Conservation (phyloP, 371 early-diverging fungal genomes). For the Apophysomyces trapeziformis region DNA sequence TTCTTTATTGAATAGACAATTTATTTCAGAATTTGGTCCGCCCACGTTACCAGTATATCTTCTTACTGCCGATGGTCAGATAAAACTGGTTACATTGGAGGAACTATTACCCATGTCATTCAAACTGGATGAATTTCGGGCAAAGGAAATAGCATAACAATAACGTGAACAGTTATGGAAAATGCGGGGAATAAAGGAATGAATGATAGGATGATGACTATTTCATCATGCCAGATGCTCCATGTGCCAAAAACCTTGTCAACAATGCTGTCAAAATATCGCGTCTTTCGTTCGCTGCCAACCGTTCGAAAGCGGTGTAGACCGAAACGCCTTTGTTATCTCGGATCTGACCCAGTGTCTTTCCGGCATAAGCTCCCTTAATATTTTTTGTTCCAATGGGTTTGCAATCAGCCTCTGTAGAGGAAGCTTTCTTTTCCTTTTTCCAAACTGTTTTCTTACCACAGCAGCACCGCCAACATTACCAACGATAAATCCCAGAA, state of each 20-base stretch:
- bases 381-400: not conserved
- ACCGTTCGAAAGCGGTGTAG: slow-evolving; percentile 48
- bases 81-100: slow-evolving; percentile 46
- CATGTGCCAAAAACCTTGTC: slow-evolving; percentile 42
- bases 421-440: not conserved
- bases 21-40: slow-evolving; percentile 76
- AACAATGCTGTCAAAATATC: slow-evolving; percentile 46
- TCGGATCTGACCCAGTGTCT: slow-evolving; percentile 31
- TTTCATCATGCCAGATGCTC: slow-evolving; percentile 51
- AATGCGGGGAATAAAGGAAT: not conserved
- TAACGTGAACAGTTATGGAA: no score
- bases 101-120: slow-evolving; percentile 72
- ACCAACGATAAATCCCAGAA: slow-evolving; percentile 39
- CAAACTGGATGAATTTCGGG: slow-evolving; percentile 50
- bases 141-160: not conserved
- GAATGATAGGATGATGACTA: slow-evolving; percentile 5
- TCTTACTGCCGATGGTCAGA: slow-evolving; percentile 59
- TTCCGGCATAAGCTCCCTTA: slow-evolving; percentile 35
- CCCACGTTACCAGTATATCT: slow-evolving; percentile 61
- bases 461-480: slow-evolving; percentile 37
- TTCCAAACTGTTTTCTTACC: slow-evolving; percentile 21
- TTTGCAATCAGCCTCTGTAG: no score
- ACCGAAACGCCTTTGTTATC: slow-evolving; percentile 46
- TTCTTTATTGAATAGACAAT: slow-evolving; percentile 56
- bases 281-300: slow-evolving; percentile 35